Evolutionary conservation across 1,284 basidiomycete genomes (phyloP).

Genomic region (Apiotrichum domesticum): DNA sequence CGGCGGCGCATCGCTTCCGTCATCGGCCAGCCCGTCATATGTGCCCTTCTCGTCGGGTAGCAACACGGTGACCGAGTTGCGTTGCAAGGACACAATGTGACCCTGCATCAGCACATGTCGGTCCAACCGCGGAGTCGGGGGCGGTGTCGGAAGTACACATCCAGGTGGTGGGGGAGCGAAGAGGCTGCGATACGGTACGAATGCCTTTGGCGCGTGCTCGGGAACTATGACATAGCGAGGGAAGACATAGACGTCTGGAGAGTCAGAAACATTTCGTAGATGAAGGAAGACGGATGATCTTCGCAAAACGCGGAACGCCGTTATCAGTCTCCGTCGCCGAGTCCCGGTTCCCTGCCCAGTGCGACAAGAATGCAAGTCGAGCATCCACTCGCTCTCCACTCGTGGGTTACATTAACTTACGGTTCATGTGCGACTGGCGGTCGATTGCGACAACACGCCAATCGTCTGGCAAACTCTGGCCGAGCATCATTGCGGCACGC

Average conservation of each 20-base stretch:
- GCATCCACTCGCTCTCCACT: no score
- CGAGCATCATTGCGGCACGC: constrained; percentile 57
- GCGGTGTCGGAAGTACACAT: constrained; percentile 1
- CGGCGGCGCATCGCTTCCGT: constrained; percentile 1
- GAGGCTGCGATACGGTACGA: constrained; percentile 60
- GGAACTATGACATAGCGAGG: constrained; percentile 49
- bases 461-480: constrained; percentile 54
- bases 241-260: constrained; percentile 49
- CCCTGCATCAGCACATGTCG: constrained; percentile 50
- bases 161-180: constrained; percentile 28
- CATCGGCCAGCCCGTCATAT: constrained; percentile 12
- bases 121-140: constrained; percentile 1
- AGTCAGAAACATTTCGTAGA: no score
- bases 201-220: constrained; percentile 50
- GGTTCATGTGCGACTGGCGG: constrained; percentile 56
- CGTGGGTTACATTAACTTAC: constrained; percentile 19
- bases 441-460: constrained; percentile 68
- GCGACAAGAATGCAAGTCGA: no score
- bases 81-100: constrained; percentile 50
- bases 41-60: constrained; percentile 11
- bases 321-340: no score
- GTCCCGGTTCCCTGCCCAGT: no score
- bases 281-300: no score
- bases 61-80: constrained; percentile 51
- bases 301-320: no score